Percentiles rank a stretch among this genome's conserved stretches.
phyloP scores from a whole-genome alignment of 1,284 basidiomycete genomes.

The Ceratobasidium sp. region DNA sequence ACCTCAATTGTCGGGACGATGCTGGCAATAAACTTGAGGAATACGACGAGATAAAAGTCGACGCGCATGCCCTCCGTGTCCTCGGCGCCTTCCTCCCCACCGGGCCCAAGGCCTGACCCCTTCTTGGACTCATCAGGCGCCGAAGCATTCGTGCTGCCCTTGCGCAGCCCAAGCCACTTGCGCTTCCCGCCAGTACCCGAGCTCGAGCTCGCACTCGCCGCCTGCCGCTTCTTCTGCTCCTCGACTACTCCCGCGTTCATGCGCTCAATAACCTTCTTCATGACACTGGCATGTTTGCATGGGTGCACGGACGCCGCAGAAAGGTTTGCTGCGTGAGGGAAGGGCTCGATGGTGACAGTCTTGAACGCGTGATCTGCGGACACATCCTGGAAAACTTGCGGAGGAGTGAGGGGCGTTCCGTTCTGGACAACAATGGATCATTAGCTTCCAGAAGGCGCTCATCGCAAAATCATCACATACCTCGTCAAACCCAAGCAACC shows the following conservation, averaged over 20 bases:
- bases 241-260: constrained; percentile 93
- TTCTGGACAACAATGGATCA: constrained; percentile 66
- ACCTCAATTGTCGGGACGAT: constrained; percentile 97
- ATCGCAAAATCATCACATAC: constrained; percentile 61
- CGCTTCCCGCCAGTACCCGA: constrained; percentile 75
- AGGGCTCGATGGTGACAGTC: constrained; percentile 98
- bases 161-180: constrained; percentile 84
- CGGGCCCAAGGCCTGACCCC: constrained; percentile 40
- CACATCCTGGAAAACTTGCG: constrained; percentile 97
- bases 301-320: constrained; percentile 95
- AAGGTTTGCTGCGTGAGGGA: constrained; percentile 89
- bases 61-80: constrained; percentile 90
- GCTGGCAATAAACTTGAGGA: constrained; percentile 96
- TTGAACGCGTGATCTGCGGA: constrained; percentile 98
- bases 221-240: constrained; percentile 70
- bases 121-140: constrained; percentile 52
- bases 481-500: constrained; percentile 96
- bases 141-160: constrained; percentile 55
- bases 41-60: constrained; percentile 95
- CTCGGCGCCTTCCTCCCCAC: constrained; percentile 68
- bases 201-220: constrained; percentile 58
- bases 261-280: constrained; percentile 99
- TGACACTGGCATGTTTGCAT: constrained; percentile 98
- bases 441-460: constrained; percentile 8
- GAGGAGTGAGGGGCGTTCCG: constrained; percentile 84